These are phyloP conservation scores for Tinospora cordifolia DNA, from an alignment of 164 flowering plant genomes.

Conservation along the genomic window DNA sequence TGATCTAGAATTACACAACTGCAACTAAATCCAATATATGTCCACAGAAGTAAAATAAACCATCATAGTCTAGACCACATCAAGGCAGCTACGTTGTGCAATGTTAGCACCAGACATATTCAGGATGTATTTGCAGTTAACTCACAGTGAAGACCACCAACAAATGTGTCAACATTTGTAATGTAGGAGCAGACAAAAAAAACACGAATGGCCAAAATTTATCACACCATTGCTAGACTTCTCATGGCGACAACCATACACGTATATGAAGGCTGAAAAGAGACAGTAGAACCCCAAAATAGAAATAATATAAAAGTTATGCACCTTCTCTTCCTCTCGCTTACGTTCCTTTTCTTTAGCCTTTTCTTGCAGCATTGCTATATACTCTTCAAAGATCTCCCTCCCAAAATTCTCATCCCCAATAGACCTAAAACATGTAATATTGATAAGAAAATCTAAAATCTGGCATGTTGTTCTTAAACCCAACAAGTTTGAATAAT, in stretches of 20 bases:
- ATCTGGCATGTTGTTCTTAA: background rate
- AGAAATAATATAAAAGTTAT: background rate
- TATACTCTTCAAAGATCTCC: slow-evolving; percentile 75
- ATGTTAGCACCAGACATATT: background rate
- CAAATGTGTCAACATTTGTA: too few species aligned
- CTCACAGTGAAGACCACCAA: too few species aligned
- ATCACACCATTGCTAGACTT: too few species aligned
- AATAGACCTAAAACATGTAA: slow-evolving; percentile 39
- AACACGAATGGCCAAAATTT: too few species aligned
- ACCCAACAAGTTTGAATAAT: background rate
- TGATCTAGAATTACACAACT: too few species aligned
- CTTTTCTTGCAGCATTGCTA: slow-evolving; percentile 62
- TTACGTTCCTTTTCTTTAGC: slow-evolving; percentile 89
- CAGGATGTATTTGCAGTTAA: too few species aligned
- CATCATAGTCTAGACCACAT: background rate
- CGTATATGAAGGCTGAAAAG: too few species aligned
- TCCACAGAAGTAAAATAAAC: background rate
- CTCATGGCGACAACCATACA: too few species aligned
- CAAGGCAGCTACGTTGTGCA: background rate
- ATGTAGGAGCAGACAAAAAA: too few species aligned
- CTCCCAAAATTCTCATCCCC: slow-evolving; percentile 51
- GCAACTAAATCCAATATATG: too few species aligned
- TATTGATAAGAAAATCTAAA: background rate
- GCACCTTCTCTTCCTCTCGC: slow-evolving; percentile 94
- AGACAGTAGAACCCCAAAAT: background rate